Evolutionary conservation across 208 protist species (phyloP).

Genomic region (Willaertia magna): DNA sequence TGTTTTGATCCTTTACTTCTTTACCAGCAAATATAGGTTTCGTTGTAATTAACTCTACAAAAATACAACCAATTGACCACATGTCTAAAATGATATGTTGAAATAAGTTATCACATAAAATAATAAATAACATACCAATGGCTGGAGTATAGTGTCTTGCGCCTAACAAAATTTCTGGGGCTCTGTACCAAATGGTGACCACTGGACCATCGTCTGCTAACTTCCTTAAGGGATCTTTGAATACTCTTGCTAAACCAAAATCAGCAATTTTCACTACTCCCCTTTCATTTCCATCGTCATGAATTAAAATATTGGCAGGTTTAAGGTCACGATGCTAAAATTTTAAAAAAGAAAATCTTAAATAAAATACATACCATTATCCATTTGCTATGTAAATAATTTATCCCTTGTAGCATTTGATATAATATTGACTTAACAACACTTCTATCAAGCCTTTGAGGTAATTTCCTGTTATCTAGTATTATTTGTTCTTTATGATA

Average conservation of each 20-base stretch:
- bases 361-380: neutral
- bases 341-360: too few species aligned
- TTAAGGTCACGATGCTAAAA: constrained; percentile 1
- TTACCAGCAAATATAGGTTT: constrained; percentile 41
- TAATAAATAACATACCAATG: constrained; percentile 61
- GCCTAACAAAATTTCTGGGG: constrained; percentile 14
- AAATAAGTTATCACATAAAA: constrained; percentile 93
- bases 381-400: neutral
- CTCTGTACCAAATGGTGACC: constrained; percentile 22
- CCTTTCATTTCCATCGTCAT: neutral
- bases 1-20: constrained; percentile 19
- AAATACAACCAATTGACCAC: constrained; percentile 98
- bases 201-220: constrained; percentile 4
- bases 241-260: constrained; percentile 1
- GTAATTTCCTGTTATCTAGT: neutral
- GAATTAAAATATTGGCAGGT: neutral
- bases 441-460: neutral
- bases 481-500: neutral
- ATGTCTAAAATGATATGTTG: constrained; percentile 97
- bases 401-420: neutral
- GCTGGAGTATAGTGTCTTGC: constrained; percentile 24
- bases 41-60: constrained; percentile 85
- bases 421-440: neutral
- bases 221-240: neutral
- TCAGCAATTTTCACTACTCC: neutral